phyloP scores from a whole-genome alignment of 1,284 basidiomycete species.

The Wallemia mellicola region DNA sequence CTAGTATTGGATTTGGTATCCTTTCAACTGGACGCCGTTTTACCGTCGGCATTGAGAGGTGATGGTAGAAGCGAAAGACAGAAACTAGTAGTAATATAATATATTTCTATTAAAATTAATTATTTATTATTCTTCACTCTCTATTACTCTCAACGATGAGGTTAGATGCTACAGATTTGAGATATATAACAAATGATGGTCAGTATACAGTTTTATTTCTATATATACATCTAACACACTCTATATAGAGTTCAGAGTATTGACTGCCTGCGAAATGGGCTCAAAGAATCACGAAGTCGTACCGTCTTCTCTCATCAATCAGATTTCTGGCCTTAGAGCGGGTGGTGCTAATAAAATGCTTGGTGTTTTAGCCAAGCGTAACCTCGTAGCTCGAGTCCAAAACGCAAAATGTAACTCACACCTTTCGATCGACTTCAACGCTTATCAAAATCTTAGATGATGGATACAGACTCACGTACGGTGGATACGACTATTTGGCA shows the following conservation, averaged over 20 bases:
- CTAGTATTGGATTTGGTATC: not conserved
- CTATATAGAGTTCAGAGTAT: constrained; percentile 40
- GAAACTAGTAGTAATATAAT: not conserved
- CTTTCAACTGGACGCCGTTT: not conserved
- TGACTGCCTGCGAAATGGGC: constrained; percentile 86
- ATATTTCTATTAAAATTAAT: not conserved
- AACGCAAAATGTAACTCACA: constrained; percentile 45
- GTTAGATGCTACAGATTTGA: constrained; percentile 73
- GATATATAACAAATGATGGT: constrained; percentile 64
- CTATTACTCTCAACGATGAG: constrained; percentile 31
- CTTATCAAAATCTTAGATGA: constrained; percentile 33
- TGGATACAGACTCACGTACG: constrained; percentile 86
- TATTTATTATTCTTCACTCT: not conserved
- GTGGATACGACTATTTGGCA: constrained; percentile 85
- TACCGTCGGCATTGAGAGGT: not conserved
- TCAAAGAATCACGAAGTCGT: constrained; percentile 95
- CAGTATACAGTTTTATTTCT: not conserved
- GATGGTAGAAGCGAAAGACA: too few species aligned
- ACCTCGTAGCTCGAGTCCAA: constrained; percentile 62
- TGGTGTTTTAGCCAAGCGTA: constrained; percentile 65
- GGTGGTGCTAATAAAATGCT: constrained; percentile 83
- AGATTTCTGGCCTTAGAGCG: constrained; percentile 64
- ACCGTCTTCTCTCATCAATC: constrained; percentile 56
- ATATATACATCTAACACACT: not conserved
- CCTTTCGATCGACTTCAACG: not conserved